Evolutionary conservation across 176 grass and related monocot species (phyloP).

Genomic region (Eragrostis curvula): DNA sequence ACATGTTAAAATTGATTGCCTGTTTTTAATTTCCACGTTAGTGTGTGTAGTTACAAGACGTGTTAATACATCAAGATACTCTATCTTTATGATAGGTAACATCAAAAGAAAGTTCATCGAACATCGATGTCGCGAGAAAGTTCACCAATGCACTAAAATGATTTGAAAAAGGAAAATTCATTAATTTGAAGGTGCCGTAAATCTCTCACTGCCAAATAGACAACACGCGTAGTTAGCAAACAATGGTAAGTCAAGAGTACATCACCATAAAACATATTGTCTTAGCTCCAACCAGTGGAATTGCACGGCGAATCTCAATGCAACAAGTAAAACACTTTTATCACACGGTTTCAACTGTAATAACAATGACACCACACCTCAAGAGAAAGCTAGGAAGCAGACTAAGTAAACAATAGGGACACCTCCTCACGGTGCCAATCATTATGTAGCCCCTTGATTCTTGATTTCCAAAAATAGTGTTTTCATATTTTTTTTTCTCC

Average conservation of each 20-base stretch:
- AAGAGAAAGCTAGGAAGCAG: not conserved
- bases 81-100: not conserved
- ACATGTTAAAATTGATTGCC: not conserved
- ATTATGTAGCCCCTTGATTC: not conserved
- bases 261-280: not conserved
- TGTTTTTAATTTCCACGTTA: too few species aligned
- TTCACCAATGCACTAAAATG: not conserved
- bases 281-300: not conserved
- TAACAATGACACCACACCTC: not conserved
- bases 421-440: too few species aligned
- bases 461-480: not conserved
- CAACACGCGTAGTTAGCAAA: not conserved
- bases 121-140: not conserved
- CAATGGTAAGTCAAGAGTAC: not conserved
- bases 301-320: not conserved
- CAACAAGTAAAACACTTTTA: not conserved
- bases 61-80: not conserved
- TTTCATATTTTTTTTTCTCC: not conserved
- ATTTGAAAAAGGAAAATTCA: not conserved
- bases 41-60: not conserved
- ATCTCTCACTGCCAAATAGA: not conserved
- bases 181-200: not conserved
- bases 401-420: not conserved
- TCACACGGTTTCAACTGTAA: not conserved
- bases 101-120: not conserved